A percentile compares a stretch with the other conserved stretches of the same genome.
phyloP scores from a whole-genome alignment of 2,329 filamentous ascomycete species.

The Fusarium albosuccineum region DNA sequence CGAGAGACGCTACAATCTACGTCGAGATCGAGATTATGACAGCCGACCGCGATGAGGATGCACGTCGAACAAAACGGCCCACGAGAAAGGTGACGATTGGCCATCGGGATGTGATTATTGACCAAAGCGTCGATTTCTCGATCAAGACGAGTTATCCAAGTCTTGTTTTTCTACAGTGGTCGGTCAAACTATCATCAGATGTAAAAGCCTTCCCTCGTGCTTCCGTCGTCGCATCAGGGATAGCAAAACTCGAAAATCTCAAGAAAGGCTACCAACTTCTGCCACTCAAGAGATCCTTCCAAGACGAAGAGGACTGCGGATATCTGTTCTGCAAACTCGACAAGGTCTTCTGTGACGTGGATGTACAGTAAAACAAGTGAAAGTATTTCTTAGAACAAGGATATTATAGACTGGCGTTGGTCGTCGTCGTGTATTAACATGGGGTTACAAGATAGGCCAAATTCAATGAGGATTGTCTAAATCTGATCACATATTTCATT shows the following conservation, averaged over 20 bases:
- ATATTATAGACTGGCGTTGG: no score
- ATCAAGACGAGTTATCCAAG: not conserved
- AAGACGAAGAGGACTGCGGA: not conserved
- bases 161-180: conserved; percentile 20
- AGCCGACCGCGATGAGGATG: not conserved
- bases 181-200: not conserved
- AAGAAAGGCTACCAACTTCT: conserved; percentile 15
- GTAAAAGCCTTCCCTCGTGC: not conserved
- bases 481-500: no score
- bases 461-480: no score
- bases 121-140: conserved; percentile 3
- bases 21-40: conserved; percentile 12
- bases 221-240: not conserved
- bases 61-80: not conserved
- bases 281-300: not conserved
- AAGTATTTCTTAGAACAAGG: not conserved
- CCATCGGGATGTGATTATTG: not conserved
- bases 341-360: not conserved
- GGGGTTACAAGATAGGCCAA: not conserved
- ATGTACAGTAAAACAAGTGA: not conserved
- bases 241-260: conserved; percentile 11
- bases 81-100: not conserved
- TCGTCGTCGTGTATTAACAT: not conserved
- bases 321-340: conserved; percentile 18
- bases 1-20: rapidly evolving